Conservation (phyloP, 805 yeast genomes). For the Pichia paraexigua region DNA sequence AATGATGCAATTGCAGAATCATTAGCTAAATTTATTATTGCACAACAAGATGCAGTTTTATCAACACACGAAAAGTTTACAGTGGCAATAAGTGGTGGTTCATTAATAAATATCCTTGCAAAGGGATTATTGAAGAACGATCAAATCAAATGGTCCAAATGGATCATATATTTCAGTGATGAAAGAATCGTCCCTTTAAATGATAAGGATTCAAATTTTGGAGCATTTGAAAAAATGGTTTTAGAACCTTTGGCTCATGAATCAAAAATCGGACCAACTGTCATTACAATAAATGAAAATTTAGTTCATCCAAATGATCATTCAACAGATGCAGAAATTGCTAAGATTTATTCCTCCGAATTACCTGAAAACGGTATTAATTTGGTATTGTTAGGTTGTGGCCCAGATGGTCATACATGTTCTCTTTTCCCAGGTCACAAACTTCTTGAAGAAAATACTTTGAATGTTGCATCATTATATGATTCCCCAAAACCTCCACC, state of each 20-base stretch:
- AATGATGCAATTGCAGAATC: conserved; percentile 45
- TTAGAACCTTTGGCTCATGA: conserved; percentile 38
- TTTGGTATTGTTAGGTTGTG: conserved; percentile 76
- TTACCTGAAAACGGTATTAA: conserved; percentile 51
- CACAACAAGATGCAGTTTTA: conserved; percentile 56
- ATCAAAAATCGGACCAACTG: conserved; percentile 44
- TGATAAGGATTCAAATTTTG: conserved; percentile 80
- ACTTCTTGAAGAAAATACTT: conserved; percentile 46
- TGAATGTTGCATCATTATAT: conserved; percentile 52
- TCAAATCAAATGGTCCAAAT: conserved; percentile 52
- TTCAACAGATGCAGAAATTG: conserved; percentile 45
- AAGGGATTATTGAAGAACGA: conserved; percentile 57
- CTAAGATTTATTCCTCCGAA: conserved; percentile 50
- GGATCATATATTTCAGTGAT: conserved; percentile 84
- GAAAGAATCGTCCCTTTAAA: conserved; percentile 82
- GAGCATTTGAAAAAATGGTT: conserved; percentile 61
- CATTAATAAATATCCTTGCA: conserved; percentile 66
- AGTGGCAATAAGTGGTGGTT: conserved; percentile 88
- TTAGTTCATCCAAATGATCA: conserved; percentile 46
- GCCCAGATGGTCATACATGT: conserved; percentile 95
- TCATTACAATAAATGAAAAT: conserved; percentile 57
- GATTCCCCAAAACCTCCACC: conserved; percentile 95
- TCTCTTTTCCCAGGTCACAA: conserved; percentile 83
- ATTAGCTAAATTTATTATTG: conserved; percentile 56
- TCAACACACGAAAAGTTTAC: conserved; percentile 40